phyloP scores from a whole-genome alignment of 108 stramenopile genomes.

The Craspedostauros australis region DNA sequence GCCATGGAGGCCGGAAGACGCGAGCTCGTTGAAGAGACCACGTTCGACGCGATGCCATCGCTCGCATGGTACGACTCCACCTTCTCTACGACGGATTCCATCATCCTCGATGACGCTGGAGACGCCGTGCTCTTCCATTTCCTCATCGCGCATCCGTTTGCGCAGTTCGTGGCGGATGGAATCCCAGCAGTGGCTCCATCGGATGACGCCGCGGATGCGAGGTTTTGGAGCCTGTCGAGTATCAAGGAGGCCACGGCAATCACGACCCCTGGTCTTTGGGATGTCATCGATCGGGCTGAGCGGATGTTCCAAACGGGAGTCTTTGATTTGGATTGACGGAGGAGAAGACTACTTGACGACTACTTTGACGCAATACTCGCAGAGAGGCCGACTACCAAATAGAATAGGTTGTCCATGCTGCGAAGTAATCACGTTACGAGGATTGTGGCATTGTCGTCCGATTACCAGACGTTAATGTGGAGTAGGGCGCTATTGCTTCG shows the following conservation, averaged over 20 bases:
- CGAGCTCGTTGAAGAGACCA: conserved; percentile 60
- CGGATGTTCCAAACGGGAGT: background rate
- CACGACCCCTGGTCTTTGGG: background rate
- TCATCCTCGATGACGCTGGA: conserved; percentile 3
- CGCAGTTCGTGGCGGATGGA: background rate
- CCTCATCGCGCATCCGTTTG: conserved; percentile 37
- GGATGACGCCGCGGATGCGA: conserved; percentile 29
- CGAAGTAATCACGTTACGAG: too few species aligned
- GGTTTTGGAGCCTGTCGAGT: conserved; percentile 14
- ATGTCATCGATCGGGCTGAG: background rate
- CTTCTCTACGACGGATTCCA: background rate
- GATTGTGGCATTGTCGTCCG: too few species aligned
- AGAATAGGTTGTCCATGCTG: too few species aligned
- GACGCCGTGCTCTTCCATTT: conserved; percentile 50
- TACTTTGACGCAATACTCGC: background rate
- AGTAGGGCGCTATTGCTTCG: too few species aligned
- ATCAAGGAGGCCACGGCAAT: background rate
- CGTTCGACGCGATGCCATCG: background rate
- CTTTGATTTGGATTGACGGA: background rate
- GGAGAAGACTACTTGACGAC: background rate
- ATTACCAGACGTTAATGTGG: too few species aligned
- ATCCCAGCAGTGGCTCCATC: conserved; percentile 9
- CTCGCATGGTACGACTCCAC: background rate
- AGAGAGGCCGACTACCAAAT: too few species aligned
- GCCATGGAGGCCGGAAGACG: conserved; percentile 44